Conservation (phyloP, 805 yeast species). For the Debaryomyces hansenii region DNA sequence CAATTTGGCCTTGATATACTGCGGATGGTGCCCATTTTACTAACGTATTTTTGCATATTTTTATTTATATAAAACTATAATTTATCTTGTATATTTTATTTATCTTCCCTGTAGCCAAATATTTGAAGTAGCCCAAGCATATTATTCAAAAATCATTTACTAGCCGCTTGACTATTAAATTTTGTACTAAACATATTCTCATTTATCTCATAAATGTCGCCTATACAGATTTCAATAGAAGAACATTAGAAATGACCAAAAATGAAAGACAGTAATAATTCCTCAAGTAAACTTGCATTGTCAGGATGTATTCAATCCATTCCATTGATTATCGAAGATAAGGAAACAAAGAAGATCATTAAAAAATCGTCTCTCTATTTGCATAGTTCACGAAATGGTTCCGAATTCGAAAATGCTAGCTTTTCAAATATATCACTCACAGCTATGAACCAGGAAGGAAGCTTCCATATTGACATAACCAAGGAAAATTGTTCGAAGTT, state of each 20-base stretch:
- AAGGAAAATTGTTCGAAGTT: slow-evolving; percentile 1
- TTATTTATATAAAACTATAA: background rate
- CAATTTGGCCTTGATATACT: slow-evolving; percentile 71
- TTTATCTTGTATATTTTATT: too few relatives aligned
- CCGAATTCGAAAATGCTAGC: slow-evolving; percentile 5
- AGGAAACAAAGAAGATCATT: slow-evolving; percentile 8
- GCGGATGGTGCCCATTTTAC: slow-evolving; percentile 84
- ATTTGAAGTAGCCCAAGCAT: too few relatives aligned
- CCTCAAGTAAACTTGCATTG: background rate
- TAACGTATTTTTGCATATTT: slow-evolving; percentile 18
- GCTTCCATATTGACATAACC: slow-evolving; percentile 16
- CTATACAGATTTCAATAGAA: too few relatives aligned
- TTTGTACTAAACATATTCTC: too few relatives aligned
- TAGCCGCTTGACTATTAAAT: too few relatives aligned
- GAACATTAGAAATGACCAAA: too few relatives aligned
- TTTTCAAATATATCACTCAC: slow-evolving; percentile 13
- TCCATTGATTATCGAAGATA: slow-evolving; percentile 20
- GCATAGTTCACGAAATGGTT: slow-evolving; percentile 9
- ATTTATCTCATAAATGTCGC: too few relatives aligned
- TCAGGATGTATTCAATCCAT: slow-evolving; percentile 11
- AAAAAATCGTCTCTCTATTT: slow-evolving; percentile 16
- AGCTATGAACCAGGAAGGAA: slow-evolving; percentile 21
- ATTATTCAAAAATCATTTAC: too few relatives aligned
- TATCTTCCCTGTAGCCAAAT: too few relatives aligned
- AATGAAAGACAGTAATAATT: too few relatives aligned